Evolutionary conservation across 1,284 basidiomycete genomes (phyloP).

Genomic region (Ceratobasidium sp.): DNA sequence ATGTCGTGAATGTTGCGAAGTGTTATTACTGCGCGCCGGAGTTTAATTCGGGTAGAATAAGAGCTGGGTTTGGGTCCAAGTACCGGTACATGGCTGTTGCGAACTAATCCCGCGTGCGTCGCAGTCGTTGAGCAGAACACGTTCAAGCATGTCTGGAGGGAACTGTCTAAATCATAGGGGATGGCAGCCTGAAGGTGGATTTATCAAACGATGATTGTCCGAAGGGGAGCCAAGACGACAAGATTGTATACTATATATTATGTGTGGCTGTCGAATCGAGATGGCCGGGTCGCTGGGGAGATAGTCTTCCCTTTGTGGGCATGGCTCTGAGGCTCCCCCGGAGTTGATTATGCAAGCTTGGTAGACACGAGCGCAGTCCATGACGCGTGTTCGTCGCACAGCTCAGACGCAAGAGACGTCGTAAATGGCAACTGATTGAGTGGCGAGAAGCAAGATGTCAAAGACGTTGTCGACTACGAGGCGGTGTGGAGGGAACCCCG

Average conservation of each 20-base stretch:
- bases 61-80: no score
- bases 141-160: neutral
- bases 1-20: no score
- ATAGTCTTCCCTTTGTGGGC: neutral
- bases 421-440: neutral
- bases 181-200: no score
- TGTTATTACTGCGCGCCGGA: no score
- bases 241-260: no score
- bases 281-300: neutral
- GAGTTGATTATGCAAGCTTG: no score
- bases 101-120: neutral
- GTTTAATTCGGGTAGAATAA: no score
- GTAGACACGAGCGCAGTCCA: neutral
- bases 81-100: neutral
- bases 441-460: neutral
- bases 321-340: neutral
- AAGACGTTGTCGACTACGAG: conserved; percentile 11
- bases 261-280: neutral
- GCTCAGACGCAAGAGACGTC: neutral
- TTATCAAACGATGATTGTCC: conserved; percentile 12
- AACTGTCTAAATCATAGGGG: neutral
- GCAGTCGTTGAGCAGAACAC: conserved; percentile 10
- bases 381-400: neutral
- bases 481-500: conserved; percentile 18
- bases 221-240: neutral